Base-by-base conservation (phyloP, 2,329 filamentous ascomycete genomes). In the Diaporthe humulicola region DNA sequence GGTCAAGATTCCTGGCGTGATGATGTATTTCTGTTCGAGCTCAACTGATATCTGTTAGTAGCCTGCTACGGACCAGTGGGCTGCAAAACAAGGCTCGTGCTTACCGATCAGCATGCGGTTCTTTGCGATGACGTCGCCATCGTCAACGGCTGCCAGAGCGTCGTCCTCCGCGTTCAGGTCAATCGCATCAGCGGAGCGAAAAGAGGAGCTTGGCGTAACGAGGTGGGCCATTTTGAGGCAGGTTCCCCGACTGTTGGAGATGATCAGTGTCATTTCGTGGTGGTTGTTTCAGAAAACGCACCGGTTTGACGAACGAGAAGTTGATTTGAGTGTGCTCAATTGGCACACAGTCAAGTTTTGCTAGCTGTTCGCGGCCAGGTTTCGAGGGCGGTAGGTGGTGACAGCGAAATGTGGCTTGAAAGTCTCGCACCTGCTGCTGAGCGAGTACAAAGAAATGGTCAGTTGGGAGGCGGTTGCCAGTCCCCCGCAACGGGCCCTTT, bases 21-120 rank as follows among this genome's bases (percentile, higher is more conserved):
- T 57, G 25, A 61, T 25, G 56, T 52, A 22, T 10, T 36, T 60
- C 14, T 74, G 25, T 52, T 74, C 73, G 0, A 74, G 50, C 54
- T 50, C 64, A 22, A 74, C 60, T 64, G 2, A 19, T 2, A 7
- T 17, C 5, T n/a, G 60, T 64, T n/a, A 64, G 33, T 48, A 14
- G 25, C 25, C 25, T 25, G 22, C 14, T 22, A 4, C 36, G 8
- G 22, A 22, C 25, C 1, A 25, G 25, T 9, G 28, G 6, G 4
- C 2, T 42, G 3, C 17, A 4, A 38, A 12, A 40, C 33, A n/a
- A 54, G 56, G 36, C 33, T 60, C 56, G 25, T 45, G 19, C 60
- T 64, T 64, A 64, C 60, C 36, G 48, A 74, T 52, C 0, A 25
- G 10, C 9, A 74, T 28, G 22, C 48, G 56, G 30, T 71, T 71